Conservation (phyloP, 345 rosid species). For the Garcia nutans region DNA sequence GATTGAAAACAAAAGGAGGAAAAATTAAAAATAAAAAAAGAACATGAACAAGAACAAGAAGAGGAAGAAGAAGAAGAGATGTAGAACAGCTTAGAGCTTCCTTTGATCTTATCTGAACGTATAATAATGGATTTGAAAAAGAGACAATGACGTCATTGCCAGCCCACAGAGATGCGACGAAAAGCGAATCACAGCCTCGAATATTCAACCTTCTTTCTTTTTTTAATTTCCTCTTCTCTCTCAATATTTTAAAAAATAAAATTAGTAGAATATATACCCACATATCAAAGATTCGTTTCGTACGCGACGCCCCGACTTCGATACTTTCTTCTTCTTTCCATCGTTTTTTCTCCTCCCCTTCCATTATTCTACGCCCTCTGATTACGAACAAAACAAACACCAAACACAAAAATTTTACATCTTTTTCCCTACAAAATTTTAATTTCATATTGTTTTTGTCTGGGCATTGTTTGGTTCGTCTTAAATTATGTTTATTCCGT, state of each 20-base stretch:
- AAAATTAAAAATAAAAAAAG: no score
- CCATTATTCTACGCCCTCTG: background rate
- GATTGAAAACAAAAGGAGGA: no score
- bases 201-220: conserved; percentile 40
- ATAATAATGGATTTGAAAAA: background rate
- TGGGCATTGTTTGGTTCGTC: background rate
- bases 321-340: background rate
- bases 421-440: background rate
- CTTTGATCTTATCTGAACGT: conserved; percentile 37
- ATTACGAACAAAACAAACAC: background rate
- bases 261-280: background rate
- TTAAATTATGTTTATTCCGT: conserved; percentile 47
- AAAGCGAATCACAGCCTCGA: conserved; percentile 41
- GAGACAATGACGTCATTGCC: conserved; percentile 34
- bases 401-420: background rate
- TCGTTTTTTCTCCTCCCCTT: background rate
- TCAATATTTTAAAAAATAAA: background rate
- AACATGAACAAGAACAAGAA: background rate
- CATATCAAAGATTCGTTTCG: conserved; percentile 52
- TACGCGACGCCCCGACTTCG: conserved; percentile 89
- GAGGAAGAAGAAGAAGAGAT: no score
- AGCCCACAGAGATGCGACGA: conserved; percentile 38
- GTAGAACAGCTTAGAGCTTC: background rate
- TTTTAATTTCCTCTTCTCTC: background rate
- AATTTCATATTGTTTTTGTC: background rate